phyloP scores from a whole-genome alignment of 495 filamentous ascomycete genomes.

The Pseudomonodictys pantanalensis region DNA sequence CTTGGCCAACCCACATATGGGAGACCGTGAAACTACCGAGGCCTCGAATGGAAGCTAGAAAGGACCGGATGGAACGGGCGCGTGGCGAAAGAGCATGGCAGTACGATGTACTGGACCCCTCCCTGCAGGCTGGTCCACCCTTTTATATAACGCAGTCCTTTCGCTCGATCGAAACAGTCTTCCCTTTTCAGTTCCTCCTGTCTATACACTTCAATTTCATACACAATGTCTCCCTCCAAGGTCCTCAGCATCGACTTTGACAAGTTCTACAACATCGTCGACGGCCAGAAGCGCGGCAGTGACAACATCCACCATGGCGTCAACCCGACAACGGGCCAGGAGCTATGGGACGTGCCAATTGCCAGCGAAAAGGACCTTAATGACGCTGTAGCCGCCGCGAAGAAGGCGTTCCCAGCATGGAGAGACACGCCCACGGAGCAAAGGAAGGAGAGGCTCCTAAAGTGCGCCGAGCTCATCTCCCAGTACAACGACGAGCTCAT shows the following conservation, averaged over 20 bases:
- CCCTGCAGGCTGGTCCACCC: too few species aligned
- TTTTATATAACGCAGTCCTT: neutral
- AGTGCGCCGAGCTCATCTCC: slow-evolving; percentile 51
- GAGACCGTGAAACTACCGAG: too few species aligned
- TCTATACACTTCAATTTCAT: neutral
- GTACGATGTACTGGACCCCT: too few species aligned
- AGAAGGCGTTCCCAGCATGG: slow-evolving; percentile 53
- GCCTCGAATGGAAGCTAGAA: too few species aligned
- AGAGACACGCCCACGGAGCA: slow-evolving; percentile 50
- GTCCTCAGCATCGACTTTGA: slow-evolving; percentile 40
- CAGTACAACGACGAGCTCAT: slow-evolving; percentile 48
- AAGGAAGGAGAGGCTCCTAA: slow-evolving; percentile 54
- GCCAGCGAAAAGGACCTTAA: slow-evolving; percentile 54
- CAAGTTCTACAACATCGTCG: slow-evolving; percentile 50
- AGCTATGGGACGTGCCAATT: slow-evolving; percentile 55
- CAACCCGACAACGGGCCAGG: slow-evolving; percentile 52
- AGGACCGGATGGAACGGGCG: too few species aligned
- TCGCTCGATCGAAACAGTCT: neutral
- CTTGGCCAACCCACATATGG: too few species aligned
- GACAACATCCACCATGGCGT: slow-evolving; percentile 45
- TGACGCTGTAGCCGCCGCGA: slow-evolving; percentile 49
- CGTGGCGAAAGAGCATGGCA: too few species aligned
- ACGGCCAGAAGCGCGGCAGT: slow-evolving; percentile 44
- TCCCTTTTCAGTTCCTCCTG: neutral
- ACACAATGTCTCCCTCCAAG: slow-evolving; percentile 43